Conservation (phyloP, 1,284 basidiomycete species). For the Boletellus sp. region DNA sequence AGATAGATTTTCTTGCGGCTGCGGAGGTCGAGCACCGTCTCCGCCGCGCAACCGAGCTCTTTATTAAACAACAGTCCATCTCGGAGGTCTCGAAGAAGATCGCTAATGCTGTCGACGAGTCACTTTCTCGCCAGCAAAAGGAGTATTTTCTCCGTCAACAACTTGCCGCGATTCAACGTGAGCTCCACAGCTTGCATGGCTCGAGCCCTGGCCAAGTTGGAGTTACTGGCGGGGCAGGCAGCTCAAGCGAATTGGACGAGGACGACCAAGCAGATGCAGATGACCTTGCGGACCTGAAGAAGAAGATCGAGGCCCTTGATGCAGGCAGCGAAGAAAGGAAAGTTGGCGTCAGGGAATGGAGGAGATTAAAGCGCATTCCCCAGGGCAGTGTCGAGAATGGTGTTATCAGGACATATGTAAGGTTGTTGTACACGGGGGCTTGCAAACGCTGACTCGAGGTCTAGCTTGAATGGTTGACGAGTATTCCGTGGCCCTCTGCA, state of each 20-base stretch:
- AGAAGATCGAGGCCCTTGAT: conserved; percentile 77
- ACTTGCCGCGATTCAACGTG: conserved; percentile 84
- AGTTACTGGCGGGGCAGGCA: conserved; percentile 9
- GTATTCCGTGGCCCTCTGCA: conserved; percentile 68
- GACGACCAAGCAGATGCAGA: conserved; percentile 75
- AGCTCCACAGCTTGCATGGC: conserved; percentile 64
- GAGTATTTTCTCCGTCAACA: conserved; percentile 84
- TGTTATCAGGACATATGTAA: conserved; percentile 72
- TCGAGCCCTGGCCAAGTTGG: conserved; percentile 17
- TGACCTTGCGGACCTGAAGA: conserved; percentile 74
- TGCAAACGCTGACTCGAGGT: conserved; percentile 12
- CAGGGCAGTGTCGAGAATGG: conserved; percentile 76
- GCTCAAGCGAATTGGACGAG: conserved; percentile 55
- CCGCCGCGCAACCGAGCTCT: conserved; percentile 59
- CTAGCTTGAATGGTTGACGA: conserved; percentile 81
- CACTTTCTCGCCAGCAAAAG: conserved; percentile 76
- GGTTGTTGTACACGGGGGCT: background rate
- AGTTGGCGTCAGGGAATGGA: conserved; percentile 82
- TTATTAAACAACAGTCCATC: conserved; percentile 69
- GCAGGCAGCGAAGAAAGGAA: conserved; percentile 73
- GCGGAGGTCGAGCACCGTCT: conserved; percentile 57
- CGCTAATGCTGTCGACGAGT: conserved; percentile 72
- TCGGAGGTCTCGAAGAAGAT: conserved; percentile 76
- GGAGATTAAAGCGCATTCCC: conserved; percentile 68
- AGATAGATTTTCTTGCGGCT: conserved; percentile 59